Evolutionary conservation across 2,329 filamentous ascomycete species (phyloP), one percentile per base, ranked within the genome.

Genomic region (Penicillium hesseltinei): DNA sequence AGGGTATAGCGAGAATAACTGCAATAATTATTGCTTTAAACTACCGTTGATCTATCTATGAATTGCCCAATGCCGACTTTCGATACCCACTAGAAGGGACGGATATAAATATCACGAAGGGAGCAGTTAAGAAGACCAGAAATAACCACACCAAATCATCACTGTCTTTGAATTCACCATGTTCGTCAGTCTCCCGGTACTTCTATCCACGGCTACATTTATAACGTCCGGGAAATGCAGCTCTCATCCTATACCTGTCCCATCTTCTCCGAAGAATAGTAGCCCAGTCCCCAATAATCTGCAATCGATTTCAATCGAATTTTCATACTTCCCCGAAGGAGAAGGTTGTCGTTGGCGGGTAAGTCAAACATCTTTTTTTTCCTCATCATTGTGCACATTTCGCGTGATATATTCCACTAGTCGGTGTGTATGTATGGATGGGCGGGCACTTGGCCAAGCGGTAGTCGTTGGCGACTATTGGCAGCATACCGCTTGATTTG

Each of bases 331-430:
- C 5, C 13, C 33, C 5, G 13, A 5, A 64, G 3, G 77, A 81
- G 17, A 83, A 90, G 56, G 87, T 88, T 65, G 81, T 97, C 17
- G 86, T 97, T 43, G 92, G 92, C 69, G 90, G 83, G 80, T 83
- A 74, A 60, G 79, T 67, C 11, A 7, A 2, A 39, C 4, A 2
- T 6, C 11, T 5, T 2, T 5, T 21, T 21, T 19, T 13, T 23
- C 21, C 15, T 33, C n/a, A 23, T 47, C 5, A 25, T 17, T 11
- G 10, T 39, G n/a, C 35, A 19, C n/a, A 19, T 47, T 29, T n/a
- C 25, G 25, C 42, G 3, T 44, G 42, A 7, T 44, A 44, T 27
- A 29, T n/a, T 10, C 2, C 11, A n/a, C 23, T 43, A 1, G 5
- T 2, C 23, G 2, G 8, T n/a, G 3, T 21, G 7, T 9, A 23